These are phyloP conservation scores for Zygotorulaspora florentina DNA, from an alignment of 805 yeast species.

Conservation along the genomic window DNA sequence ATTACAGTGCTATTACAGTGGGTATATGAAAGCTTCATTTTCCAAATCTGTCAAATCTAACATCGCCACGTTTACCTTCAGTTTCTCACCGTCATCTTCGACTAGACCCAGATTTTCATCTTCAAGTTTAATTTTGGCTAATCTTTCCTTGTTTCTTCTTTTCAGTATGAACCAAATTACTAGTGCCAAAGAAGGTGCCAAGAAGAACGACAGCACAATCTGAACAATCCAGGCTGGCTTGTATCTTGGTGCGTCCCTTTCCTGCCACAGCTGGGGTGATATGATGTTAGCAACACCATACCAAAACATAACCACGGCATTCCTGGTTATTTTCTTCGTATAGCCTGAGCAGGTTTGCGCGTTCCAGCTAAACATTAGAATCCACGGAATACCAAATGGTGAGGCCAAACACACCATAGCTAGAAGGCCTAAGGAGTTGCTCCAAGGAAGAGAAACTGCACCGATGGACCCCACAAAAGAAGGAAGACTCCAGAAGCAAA, in stretches of 20 bases:
- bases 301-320: constrained; percentile 42
- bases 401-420: constrained; percentile 48
- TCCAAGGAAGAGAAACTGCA: constrained; percentile 43
- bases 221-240: constrained; percentile 52
- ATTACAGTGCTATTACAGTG: constrained; percentile 35
- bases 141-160: constrained; percentile 43
- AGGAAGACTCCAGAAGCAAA: constrained; percentile 40
- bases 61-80: constrained; percentile 36
- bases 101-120: constrained; percentile 28
- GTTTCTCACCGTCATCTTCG: constrained; percentile 31
- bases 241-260: constrained; percentile 44
- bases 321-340: constrained; percentile 48
- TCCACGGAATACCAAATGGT: constrained; percentile 43
- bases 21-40: constrained; percentile 49
- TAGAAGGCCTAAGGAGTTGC: constrained; percentile 42
- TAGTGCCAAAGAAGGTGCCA: constrained; percentile 43
- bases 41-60: constrained; percentile 53
- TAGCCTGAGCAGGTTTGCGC: constrained; percentile 42
- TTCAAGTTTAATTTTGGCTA: constrained; percentile 12
- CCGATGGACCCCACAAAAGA: constrained; percentile 45
- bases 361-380: constrained; percentile 37
- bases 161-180: constrained; percentile 44
- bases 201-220: constrained; percentile 46
- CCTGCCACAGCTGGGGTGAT: constrained; percentile 55
- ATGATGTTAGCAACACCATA: constrained; percentile 49